A percentile compares a stretch with the other conserved stretches of the same genome.
Evolutionary conservation across 805 yeast genomes (phyloP).

Genomic region (Metschnikowia corniflorae): DNA sequence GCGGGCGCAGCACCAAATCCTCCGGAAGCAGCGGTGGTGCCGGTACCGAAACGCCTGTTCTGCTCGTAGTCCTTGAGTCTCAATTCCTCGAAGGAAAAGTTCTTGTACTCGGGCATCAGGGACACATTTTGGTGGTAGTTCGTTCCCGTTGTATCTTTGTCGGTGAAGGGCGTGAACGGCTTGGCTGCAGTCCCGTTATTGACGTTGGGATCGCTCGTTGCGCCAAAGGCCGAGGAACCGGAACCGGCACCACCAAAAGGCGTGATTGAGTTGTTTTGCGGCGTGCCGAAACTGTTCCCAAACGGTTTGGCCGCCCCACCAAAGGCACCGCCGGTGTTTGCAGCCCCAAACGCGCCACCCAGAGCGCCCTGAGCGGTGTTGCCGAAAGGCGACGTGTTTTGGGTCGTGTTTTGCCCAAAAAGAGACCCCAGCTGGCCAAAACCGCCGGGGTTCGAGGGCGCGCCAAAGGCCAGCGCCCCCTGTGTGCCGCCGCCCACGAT

Average conservation of each 20-base stretch:
- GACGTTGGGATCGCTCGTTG: slow-evolving; percentile 25
- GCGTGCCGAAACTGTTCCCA: slow-evolving; percentile 21
- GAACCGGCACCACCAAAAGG: slow-evolving; percentile 20
- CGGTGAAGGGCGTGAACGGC: slow-evolving; percentile 67
- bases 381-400: slow-evolving; percentile 18
- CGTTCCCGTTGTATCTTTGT: slow-evolving; percentile 65
- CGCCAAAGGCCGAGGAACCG: slow-evolving; percentile 21
- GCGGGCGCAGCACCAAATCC: slow-evolving; percentile 12
- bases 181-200: slow-evolving; percentile 67
- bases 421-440: slow-evolving; percentile 27
- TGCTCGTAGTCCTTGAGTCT: slow-evolving; percentile 84
- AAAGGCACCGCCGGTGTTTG: slow-evolving; percentile 11
- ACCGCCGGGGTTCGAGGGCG: slow-evolving; percentile 5
- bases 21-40: slow-evolving; percentile 24
- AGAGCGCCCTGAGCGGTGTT: slow-evolving; percentile 12
- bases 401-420: slow-evolving; percentile 26
- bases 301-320: slow-evolving; percentile 18
- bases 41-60: slow-evolving; percentile 58
- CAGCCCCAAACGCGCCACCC: slow-evolving; percentile 21
- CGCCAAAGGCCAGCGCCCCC: slow-evolving; percentile 12
- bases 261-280: slow-evolving; percentile 17
- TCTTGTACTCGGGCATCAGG: slow-evolving; percentile 87
- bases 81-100: slow-evolving; percentile 81
- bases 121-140: slow-evolving; percentile 66
- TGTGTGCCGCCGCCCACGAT: slow-evolving; percentile 14